These are phyloP conservation scores for Tothia fuscella DNA, from an alignment of 2,329 filamentous ascomycete genomes.

Conservation along the genomic window DNA sequence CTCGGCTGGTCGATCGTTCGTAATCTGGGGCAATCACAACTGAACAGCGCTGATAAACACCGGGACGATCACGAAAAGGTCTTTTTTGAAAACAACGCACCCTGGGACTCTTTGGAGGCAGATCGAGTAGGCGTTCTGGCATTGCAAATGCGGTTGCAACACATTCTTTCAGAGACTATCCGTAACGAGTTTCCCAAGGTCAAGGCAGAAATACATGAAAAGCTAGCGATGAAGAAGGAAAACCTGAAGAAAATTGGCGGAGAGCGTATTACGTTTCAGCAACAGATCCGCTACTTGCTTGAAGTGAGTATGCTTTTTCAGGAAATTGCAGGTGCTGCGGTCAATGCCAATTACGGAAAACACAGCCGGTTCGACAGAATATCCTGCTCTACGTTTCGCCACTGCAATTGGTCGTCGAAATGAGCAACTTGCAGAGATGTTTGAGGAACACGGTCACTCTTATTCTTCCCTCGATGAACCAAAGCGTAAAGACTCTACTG, in stretches of 20 bases:
- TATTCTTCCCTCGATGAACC: no score
- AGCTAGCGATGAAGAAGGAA: slow-evolving; percentile 18
- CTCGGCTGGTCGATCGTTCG: slow-evolving; percentile 24
- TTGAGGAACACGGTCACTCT: no score
- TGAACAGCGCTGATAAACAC: slow-evolving; percentile 16
- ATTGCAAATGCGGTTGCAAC: slow-evolving; percentile 10
- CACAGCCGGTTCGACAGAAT: no score
- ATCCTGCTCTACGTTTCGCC: slow-evolving; percentile 22
- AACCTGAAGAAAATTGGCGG: slow-evolving; percentile 23
- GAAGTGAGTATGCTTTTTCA: slow-evolving; percentile 30
- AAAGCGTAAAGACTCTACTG: no score
- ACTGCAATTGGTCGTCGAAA: slow-evolving; percentile 22
- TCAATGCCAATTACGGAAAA: slow-evolving; percentile 25
- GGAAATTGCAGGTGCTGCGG: slow-evolving; percentile 20
- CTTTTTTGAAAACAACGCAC: slow-evolving; percentile 23
- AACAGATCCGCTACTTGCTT: slow-evolving; percentile 27
- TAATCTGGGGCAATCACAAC: slow-evolving; percentile 20
- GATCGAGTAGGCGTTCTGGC: slow-evolving; percentile 16
- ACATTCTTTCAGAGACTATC: slow-evolving; percentile 31
- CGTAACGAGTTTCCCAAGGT: slow-evolving; percentile 35
- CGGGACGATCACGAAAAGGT: slow-evolving; percentile 22
- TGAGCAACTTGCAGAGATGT: no score
- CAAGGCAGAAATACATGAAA: slow-evolving; percentile 24
- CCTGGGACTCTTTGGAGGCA: not conserved
- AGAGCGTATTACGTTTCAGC: slow-evolving; percentile 21